phyloP scores from a whole-genome alignment of 371 early-diverging fungal genomes.

The Smittium culicis region DNA sequence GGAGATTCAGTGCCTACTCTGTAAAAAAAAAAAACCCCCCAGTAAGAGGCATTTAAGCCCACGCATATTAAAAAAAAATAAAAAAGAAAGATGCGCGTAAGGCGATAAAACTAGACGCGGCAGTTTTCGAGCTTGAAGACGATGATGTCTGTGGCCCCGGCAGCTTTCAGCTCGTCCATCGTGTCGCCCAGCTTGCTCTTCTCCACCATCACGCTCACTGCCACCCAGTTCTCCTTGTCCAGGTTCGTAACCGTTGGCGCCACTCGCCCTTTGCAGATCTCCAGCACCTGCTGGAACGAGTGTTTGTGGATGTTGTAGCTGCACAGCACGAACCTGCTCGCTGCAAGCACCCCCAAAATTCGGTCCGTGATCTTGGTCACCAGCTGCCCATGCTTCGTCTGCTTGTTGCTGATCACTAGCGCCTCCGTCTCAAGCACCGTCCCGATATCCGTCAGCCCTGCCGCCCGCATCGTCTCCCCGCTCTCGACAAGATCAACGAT shows the following conservation, averaged over 20 bases:
- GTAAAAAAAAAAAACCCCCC: background rate
- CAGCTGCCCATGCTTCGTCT: slow-evolving; percentile 42
- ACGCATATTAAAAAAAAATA: no score
- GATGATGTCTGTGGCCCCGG: slow-evolving; percentile 87
- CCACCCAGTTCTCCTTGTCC: slow-evolving; percentile 79
- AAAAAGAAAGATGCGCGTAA: background rate
- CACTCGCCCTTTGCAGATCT: slow-evolving; percentile 79
- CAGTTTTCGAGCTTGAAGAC: slow-evolving; percentile 67
- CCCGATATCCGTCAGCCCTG: slow-evolving; percentile 74
- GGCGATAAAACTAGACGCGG: slow-evolving; percentile 39
- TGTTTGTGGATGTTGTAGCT: slow-evolving; percentile 72
- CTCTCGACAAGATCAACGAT: slow-evolving; percentile 84
- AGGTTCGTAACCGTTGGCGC: slow-evolving; percentile 79
- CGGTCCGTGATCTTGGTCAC: slow-evolving; percentile 62
- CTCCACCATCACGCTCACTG: slow-evolving; percentile 77
- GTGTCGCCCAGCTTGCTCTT: slow-evolving; percentile 60
- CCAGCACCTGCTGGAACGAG: slow-evolving; percentile 43
- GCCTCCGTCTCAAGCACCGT: slow-evolving; percentile 73
- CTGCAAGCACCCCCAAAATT: slow-evolving; percentile 81
- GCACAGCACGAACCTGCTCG: slow-evolving; percentile 69
- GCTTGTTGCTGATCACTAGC: slow-evolving; percentile 60
- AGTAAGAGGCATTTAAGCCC: background rate
- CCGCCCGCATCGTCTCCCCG: slow-evolving; percentile 97
- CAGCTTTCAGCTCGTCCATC: slow-evolving; percentile 76
- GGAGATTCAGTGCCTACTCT: no score